Evolutionary conservation across 345 rosid species (phyloP).

Genomic region (Balakata baccata): DNA sequence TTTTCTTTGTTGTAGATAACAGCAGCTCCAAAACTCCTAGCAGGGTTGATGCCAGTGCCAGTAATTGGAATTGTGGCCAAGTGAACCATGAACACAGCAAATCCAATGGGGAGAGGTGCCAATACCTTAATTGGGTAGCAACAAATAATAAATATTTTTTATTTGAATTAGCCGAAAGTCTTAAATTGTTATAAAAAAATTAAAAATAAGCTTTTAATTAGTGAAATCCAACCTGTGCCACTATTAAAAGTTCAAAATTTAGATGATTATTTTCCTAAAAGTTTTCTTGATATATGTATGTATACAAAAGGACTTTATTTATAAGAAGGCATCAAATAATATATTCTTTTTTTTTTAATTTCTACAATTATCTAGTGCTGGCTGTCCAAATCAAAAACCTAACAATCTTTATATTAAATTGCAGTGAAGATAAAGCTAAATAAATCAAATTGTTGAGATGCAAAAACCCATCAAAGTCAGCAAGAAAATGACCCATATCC

Average conservation of each 20-base stretch:
- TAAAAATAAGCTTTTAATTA: not conserved
- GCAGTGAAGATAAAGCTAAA: not conserved
- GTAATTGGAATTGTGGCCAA: conserved; percentile 88
- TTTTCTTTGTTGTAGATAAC: conserved; percentile 69
- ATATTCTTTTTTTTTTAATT: too few species aligned
- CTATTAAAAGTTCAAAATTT: not conserved
- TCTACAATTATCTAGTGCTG: not conserved
- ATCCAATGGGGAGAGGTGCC: conserved; percentile 96
- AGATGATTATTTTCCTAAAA: too few species aligned
- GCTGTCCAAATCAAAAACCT: conserved; percentile 5
- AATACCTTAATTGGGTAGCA: conserved; percentile 47
- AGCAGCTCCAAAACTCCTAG: conserved; percentile 96
- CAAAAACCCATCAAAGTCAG: not conserved
- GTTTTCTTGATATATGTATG: too few species aligned
- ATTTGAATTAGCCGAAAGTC: too few species aligned
- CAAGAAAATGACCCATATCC: conserved; percentile 5
- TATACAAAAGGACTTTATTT: not conserved
- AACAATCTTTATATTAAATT: not conserved
- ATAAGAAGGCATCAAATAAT: not conserved
- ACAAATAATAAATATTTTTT: too few species aligned
- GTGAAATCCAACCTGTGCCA: not conserved
- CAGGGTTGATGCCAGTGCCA: conserved; percentile 96
- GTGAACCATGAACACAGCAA: conserved; percentile 97
- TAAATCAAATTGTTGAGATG: conserved; percentile 3
- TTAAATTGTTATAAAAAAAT: too few species aligned